Percentiles rank a stretch among this genome's conserved stretches.
Evolutionary conservation across 1,284 basidiomycete species (phyloP).

Genomic region (Ceratobasidium sp.): DNA sequence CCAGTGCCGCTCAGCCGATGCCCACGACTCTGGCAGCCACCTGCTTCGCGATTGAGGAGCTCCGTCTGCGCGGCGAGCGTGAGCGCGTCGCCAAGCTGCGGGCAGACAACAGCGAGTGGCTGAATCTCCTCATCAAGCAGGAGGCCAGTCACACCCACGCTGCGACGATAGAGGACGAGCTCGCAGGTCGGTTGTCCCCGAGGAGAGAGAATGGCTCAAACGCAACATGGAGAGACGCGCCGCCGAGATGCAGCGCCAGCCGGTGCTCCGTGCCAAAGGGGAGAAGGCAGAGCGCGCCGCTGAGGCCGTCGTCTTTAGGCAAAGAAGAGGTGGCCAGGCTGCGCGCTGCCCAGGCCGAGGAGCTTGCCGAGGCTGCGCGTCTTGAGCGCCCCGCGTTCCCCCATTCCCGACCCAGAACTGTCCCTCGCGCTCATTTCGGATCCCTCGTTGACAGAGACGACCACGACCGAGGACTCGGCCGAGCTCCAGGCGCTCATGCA

Average conservation of each 20-base stretch:
- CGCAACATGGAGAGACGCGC: constrained; percentile 31
- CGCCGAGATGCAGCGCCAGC: constrained; percentile 29
- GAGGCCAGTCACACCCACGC: constrained; percentile 38
- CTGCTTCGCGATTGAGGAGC: constrained; percentile 19
- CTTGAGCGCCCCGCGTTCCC: constrained; percentile 38
- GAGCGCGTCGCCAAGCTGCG: constrained; percentile 30
- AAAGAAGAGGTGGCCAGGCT: constrained; percentile 39
- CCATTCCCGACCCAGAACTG: constrained; percentile 36
- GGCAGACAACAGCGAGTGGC: constrained; percentile 15
- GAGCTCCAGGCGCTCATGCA: constrained; percentile 22
- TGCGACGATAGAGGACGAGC: constrained; percentile 44
- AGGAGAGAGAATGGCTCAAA: constrained; percentile 32
- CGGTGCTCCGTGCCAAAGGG: not conserved
- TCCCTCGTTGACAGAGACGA: constrained; percentile 19
- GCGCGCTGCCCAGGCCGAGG: constrained; percentile 35
- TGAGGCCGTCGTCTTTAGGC: not conserved
- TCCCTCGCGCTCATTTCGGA: constrained; percentile 37
- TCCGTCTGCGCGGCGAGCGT: constrained; percentile 1
- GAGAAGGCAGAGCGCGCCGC: constrained; percentile 28
- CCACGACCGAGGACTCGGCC: not conserved
- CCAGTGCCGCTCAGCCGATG: not conserved
- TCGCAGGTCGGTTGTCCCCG: constrained; percentile 14
- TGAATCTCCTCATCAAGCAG: constrained; percentile 29
- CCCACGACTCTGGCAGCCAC: constrained; percentile 1
- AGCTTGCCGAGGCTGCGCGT: constrained; percentile 37